Evolutionary conservation across 331 rosid species (phyloP), one percentile per base, ranked within the genome.

Genomic region (Spiraea crenata): DNA sequence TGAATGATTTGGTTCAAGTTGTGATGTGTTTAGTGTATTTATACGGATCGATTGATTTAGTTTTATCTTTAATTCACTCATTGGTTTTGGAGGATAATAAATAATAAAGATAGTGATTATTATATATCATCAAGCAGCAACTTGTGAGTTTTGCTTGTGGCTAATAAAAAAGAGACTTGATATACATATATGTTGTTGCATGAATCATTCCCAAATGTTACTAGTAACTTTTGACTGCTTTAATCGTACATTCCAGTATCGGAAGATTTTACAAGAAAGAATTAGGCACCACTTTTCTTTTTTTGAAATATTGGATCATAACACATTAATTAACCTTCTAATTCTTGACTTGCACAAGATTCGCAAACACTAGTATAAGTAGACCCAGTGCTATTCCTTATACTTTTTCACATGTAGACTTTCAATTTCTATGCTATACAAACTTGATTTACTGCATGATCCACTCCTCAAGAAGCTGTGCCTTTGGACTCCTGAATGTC

Each of bases 401-500:
- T 54, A 40, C 41, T 3, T 19, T 40, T 54, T 41, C 63, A 54
- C 7, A 19, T 55, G 67, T 25, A 42, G 35, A 54, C 55, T 17
- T 47, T 73, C 77, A 74, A 82, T 75, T 74, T 65, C 73, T 42
- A 71, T 52, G 46, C 67, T 48, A 55, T 44, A 71, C 46, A 4
- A 4, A 72, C 45, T 35, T n/a, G 45, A 57, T 15, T 1, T 57
- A 52, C 57, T 63, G 48, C 37, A 56, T 41, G 57, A 63, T 72
- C 78, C 35, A 77, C 63, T 54, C 45, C 37, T 80, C 78, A 93
- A 58, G 99, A 87, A 76, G 97, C 96, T 67, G 96, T 83, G 9
- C 96, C 97, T 73, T 84, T 83, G 59, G 97, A 79, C 56, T 91
- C 95, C 76, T 89, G 75, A 57, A 83, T 68, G 73, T 89, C 99